phyloP scores from a whole-genome alignment of 2,329 filamentous ascomycete genomes.

The Camillea tinctor region DNA sequence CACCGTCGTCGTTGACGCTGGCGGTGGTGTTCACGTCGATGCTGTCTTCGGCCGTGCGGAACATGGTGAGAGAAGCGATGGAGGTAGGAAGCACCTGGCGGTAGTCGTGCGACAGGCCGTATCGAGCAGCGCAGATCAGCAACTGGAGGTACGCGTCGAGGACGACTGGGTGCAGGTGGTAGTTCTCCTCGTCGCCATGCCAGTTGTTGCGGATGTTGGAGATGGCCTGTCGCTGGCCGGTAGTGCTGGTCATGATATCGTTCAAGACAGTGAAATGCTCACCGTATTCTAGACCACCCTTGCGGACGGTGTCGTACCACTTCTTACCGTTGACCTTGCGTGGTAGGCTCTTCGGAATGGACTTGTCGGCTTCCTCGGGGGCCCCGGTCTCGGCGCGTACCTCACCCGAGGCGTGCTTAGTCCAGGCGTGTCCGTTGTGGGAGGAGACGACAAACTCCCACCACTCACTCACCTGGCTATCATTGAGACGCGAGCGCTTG shows the following conservation, averaged over 20 bases:
- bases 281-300: constrained; percentile 25
- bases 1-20: too few species aligned
- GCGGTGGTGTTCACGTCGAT: too few species aligned
- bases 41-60: too few species aligned
- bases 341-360: constrained; percentile 1
- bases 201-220: too few species aligned
- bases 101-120: too few species aligned
- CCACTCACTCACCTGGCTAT: constrained; percentile 22
- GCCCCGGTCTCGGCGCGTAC: constrained; percentile 11
- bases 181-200: not conserved
- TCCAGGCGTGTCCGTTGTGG: constrained; percentile 26
- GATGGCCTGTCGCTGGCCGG: too few species aligned
- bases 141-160: too few species aligned
- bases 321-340: constrained; percentile 9
- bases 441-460: constrained; percentile 31
- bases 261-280: constrained; percentile 22
- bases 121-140: too few species aligned
- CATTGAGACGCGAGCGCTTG: constrained; percentile 19
- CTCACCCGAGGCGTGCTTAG: constrained; percentile 27
- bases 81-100: too few species aligned
- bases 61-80: too few species aligned
- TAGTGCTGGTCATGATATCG: constrained; percentile 1
- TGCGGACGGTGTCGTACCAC: constrained; percentile 20
- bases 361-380: not conserved
- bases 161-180: too few species aligned